Evolutionary conservation across 2,329 filamentous ascomycete genomes (phyloP).

Genomic region (Colletotrichum musicola): DNA sequence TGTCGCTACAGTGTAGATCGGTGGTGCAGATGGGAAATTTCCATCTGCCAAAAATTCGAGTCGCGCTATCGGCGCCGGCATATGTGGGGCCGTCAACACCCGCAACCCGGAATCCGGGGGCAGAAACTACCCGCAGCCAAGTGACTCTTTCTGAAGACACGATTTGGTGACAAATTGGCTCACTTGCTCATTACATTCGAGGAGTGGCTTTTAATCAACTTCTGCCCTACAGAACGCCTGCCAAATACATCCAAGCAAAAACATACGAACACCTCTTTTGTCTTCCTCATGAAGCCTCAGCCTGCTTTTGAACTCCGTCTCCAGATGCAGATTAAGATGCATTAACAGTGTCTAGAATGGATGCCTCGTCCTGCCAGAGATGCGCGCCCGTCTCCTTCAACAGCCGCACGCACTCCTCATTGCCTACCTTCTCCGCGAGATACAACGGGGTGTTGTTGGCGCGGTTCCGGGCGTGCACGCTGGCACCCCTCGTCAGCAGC

Average conservation of each 20-base stretch:
- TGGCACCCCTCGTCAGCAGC: constrained; percentile 72
- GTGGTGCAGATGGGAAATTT: constrained; percentile 9
- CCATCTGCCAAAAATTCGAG: constrained; percentile 20
- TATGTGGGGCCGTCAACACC: constrained; percentile 17
- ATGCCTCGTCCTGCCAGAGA: constrained; percentile 61
- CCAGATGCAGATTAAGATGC: constrained; percentile 30
- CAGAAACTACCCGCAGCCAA: no score
- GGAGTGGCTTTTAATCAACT: constrained; percentile 1
- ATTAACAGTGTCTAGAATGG: constrained; percentile 35
- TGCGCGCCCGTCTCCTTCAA: constrained; percentile 71
- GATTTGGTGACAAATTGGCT: no score
- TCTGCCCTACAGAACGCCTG: constrained; percentile 16
- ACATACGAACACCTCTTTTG: constrained; percentile 7
- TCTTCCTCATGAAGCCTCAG: neutral
- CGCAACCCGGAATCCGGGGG: neutral
- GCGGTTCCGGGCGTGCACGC: constrained; percentile 74
- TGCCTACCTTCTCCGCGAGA: constrained; percentile 70
- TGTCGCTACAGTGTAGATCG: neutral
- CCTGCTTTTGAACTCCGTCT: constrained; percentile 34
- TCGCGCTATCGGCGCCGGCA: constrained; percentile 18
- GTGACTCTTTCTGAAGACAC: no score
- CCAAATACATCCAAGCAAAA: neutral
- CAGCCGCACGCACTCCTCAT: constrained; percentile 64
- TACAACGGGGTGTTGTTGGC: constrained; percentile 76
- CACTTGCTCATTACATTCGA: constrained; percentile 4